phyloP scores from a whole-genome alignment of 352 stramenopile genomes.

The Phytophthora sp. region DNA sequence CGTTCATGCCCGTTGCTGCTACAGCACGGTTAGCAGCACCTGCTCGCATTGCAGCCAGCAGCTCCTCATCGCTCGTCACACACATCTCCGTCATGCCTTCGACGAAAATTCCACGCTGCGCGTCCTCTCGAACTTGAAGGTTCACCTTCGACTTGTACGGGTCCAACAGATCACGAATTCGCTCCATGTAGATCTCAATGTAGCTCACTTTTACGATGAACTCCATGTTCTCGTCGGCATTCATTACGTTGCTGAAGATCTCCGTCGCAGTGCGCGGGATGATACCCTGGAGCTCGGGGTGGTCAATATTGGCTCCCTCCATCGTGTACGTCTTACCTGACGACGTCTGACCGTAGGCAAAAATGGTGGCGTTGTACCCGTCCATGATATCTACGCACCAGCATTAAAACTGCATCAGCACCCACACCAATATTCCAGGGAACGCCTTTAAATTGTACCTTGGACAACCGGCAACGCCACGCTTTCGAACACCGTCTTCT shows the following conservation, averaged over 20 bases:
- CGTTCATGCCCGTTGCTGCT: conserved; percentile 94
- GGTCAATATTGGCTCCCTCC: conserved; percentile 75
- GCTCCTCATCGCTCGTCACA: conserved; percentile 91
- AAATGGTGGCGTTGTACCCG: conserved; percentile 95
- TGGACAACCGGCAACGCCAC: conserved; percentile 88
- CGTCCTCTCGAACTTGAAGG: conserved; percentile 90
- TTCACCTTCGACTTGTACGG: conserved; percentile 92
- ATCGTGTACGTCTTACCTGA: conserved; percentile 62
- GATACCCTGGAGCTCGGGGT: conserved; percentile 84
- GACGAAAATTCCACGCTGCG: conserved; percentile 92
- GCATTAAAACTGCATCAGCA: conserved; percentile 11
- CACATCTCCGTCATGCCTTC: conserved; percentile 94
- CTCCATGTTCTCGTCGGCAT: conserved; percentile 91
- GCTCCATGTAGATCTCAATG: conserved; percentile 98
- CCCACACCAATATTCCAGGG: background rate
- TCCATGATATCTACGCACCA: conserved; percentile 82
- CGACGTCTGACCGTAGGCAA: conserved; percentile 93
- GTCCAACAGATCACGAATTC: conserved; percentile 93
- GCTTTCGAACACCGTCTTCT: conserved; percentile 90
- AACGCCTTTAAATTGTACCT: conserved; percentile 46
- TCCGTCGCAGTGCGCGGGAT: conserved; percentile 89
- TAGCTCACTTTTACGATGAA: conserved; percentile 94
- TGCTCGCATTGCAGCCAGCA: conserved; percentile 84
- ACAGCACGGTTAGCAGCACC: conserved; percentile 86
- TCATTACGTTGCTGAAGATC: conserved; percentile 89